Base-by-base conservation (phyloP, 2,329 filamentous ascomycete genomes). In the Macrophomina tecta region DNA sequence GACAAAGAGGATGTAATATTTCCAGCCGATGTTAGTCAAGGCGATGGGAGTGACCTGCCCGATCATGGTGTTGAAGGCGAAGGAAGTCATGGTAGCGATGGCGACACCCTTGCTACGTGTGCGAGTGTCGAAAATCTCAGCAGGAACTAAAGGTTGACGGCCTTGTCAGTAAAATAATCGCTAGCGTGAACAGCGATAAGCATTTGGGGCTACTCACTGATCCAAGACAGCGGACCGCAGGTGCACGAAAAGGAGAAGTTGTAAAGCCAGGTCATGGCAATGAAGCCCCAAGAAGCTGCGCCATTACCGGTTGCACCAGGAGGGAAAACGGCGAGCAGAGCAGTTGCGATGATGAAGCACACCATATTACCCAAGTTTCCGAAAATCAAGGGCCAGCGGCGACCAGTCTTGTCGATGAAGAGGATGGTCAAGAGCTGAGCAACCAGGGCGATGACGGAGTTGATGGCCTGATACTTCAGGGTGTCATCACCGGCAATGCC, bases 41-140 rank as follows among this genome's bases (percentile, higher is more conserved):
- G 86, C 87, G 51, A 87, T 86, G 2, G 85, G 85, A 0, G 89
- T 91, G 9, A 89, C 84, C 75, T 90, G 87, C 1, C 89, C 89
- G 66, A 92, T 91, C 85, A 92, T 87, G 36, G 90, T 91, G 79
- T 91, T 92, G 81, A 91, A 92, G 1, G 90, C 90, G 76, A 91
- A 93, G 11, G 84, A 88, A 23, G 81, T 83, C 90, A 92, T 92
- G 5, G 89, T 91, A 0, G 90, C 90, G 69, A 93, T 87, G 1
- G 89, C 89, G 1, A 93, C 90, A 71, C 90, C 91, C 80, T 92
- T 92, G 64, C 87, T 84, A 46, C 91, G 85, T 0, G 90, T 93
- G 69, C 89, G 86, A 2, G 89, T 93, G 77, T 93, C 91, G 78
- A 93, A 93, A 48, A 92, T 90, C 74, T 92, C 90, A 60, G 90